phyloP scores from a whole-genome alignment of 1,139 yeast species.

The Yamadazyma membranifaciens region DNA sequence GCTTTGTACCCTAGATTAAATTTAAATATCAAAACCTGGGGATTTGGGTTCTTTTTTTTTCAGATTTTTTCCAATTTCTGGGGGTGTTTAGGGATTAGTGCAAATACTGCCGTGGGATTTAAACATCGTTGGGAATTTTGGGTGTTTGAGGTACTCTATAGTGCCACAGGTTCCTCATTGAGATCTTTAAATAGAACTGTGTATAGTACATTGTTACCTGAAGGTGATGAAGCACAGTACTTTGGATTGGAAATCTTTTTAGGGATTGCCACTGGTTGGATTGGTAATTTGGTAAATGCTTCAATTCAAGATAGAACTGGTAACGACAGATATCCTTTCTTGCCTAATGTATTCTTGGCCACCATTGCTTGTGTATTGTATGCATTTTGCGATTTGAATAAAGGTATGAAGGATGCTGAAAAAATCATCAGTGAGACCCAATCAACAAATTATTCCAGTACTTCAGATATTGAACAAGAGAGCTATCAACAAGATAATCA shows the following conservation, averaged over 20 bases:
- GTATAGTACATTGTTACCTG: constrained; percentile 40
- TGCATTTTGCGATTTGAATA: constrained; percentile 28
- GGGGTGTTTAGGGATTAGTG: constrained; percentile 41
- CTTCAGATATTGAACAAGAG: too few species aligned
- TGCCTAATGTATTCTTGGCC: constrained; percentile 36
- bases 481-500: too few species aligned
- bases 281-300: constrained; percentile 41
- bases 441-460: not conserved
- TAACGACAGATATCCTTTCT: constrained; percentile 38
- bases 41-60: constrained; percentile 28
- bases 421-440: constrained; percentile 2
- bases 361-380: constrained; percentile 25
- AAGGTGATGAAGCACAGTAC: constrained; percentile 45
- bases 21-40: constrained; percentile 34
- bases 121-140: constrained; percentile 47
- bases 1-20: constrained; percentile 25
- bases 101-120: constrained; percentile 31
- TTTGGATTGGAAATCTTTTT: constrained; percentile 44
- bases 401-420: constrained; percentile 30
- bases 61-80: constrained; percentile 38
- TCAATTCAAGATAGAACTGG: constrained; percentile 41
- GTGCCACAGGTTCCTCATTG: constrained; percentile 35
- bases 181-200: constrained; percentile 38
- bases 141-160: constrained; percentile 39
- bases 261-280: constrained; percentile 47